Percentiles rank a stretch among this genome's conserved stretches.
Conservation (phyloP, 2,329 filamentous ascomycete genomes). For the Fusarium sterilihyphosum region DNA sequence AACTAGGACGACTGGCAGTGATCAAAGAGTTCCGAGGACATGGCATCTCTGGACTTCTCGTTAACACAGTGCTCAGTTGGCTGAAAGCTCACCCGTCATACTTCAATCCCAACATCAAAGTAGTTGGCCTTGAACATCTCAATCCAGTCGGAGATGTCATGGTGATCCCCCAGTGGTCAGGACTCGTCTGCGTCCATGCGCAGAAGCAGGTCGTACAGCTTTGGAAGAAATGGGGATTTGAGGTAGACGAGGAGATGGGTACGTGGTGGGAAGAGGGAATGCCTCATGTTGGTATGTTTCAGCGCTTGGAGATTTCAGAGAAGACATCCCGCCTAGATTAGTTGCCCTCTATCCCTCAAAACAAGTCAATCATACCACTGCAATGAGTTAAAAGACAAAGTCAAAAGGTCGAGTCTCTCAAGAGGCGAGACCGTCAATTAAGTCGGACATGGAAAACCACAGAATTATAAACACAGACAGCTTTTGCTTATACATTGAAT, state of each 20-base stretch:
- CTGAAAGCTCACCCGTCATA: constrained; percentile 67
- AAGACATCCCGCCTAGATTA: constrained; percentile 42
- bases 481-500: constrained; percentile 20
- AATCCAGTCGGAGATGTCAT: constrained; percentile 50
- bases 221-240: constrained; percentile 80
- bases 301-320: constrained; percentile 53
- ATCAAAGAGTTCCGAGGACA: constrained; percentile 71
- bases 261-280: constrained; percentile 87
- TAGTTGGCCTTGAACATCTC: constrained; percentile 56
- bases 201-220: constrained; percentile 72
- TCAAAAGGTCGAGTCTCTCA: not conserved
- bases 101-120: constrained; percentile 62
- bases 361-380: not conserved
- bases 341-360: not conserved
- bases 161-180: constrained; percentile 71
- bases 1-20: constrained; percentile 82
- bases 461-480: constrained; percentile 3
- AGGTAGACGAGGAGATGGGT: constrained; percentile 76
- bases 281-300: constrained; percentile 85
- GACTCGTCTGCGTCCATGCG: constrained; percentile 82
- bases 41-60: constrained; percentile 71
- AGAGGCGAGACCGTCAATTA: not conserved
- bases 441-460: not conserved
- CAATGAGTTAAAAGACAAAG: not conserved
- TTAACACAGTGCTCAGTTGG: constrained; percentile 76